Base-by-base conservation (phyloP, 768 basidiomycete genomes). In the Suillus brevipes region DNA sequence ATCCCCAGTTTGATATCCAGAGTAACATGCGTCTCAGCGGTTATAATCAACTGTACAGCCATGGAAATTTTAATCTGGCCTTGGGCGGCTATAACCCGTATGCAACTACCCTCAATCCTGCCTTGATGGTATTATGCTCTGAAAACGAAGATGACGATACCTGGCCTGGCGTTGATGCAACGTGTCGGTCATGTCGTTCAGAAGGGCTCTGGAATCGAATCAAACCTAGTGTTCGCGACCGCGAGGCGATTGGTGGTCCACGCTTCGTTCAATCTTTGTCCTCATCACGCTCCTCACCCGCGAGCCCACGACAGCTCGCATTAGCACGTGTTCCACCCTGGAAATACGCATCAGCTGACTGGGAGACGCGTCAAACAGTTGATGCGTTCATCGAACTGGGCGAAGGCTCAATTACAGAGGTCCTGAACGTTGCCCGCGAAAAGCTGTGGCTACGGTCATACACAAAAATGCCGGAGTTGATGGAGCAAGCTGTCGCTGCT, bases 121-220 rank as follows among this genome's bases (percentile, higher is more conserved):
- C 73, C 6, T 64, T 74, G 47, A 76, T 78, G 66, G 80, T 87
- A 13, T 83, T 80, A 37, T 84, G 86, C 65, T 76, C 84, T 5
- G 89, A 90, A 70, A 92, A 91, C 70, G 90, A 91, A 66, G 91
- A 92, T 73, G 83, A 87, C 20, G 85, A 87, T 14, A 83, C 84
- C 0, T 92, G 88, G 83, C 85, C 87, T 0, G 80, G 80, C 7
- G 82, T 89, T 13, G 85, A 87, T 37, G 80, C 88, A 2, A 92
- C 91, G 9, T 93, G 91, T 73, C 82, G 86, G 47, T 77, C 76
- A 55, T 93, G 91, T 73, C 83, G 91, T 42, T 73, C 72, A 3
- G 90, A 92, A 73, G 85, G 83, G 80, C 78, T 93, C 4, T 89
- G 87, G 87, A 81, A 81, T 23, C 81, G 84, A 23, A 86, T 85